Conservation (phyloP, 2,329 filamentous ascomycete species). For the Trichothecium sympodiale region DNA sequence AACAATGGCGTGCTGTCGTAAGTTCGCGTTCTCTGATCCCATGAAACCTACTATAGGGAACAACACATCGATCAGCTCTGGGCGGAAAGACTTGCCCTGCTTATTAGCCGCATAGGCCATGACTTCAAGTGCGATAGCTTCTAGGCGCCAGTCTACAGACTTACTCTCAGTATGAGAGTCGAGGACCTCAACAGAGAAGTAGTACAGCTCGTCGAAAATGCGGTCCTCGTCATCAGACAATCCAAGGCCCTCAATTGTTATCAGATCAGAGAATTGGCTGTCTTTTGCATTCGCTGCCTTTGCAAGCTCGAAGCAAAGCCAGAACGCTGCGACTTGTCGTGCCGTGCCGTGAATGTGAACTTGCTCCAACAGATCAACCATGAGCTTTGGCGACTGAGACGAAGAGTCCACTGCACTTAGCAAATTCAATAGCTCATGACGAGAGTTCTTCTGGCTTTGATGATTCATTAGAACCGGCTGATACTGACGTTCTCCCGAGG, state of each 20-base stretch:
- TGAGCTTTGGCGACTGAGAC: constrained; percentile 48
- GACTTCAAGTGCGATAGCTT: constrained; percentile 72
- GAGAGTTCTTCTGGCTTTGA: constrained; percentile 55
- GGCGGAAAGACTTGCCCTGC: constrained; percentile 57
- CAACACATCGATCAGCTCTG: constrained; percentile 80
- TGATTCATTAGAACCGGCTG: constrained; percentile 50
- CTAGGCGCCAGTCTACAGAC: constrained; percentile 56
- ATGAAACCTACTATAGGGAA: constrained; percentile 88
- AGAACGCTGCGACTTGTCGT: constrained; percentile 59
- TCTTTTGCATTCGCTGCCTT: constrained; percentile 46
- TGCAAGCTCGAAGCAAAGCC: constrained; percentile 66
- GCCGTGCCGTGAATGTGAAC: constrained; percentile 46
- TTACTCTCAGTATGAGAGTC: constrained; percentile 38
- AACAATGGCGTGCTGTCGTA: constrained; percentile 74
- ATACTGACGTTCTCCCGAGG: constrained; percentile 28
- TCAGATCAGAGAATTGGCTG: constrained; percentile 41
- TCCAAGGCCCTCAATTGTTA: too few species aligned
- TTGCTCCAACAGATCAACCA: constrained; percentile 53
- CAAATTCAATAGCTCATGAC: constrained; percentile 46
- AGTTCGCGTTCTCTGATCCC: constrained; percentile 53
- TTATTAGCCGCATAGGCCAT: constrained; percentile 64
- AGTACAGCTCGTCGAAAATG: constrained; percentile 55
- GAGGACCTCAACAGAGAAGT: constrained; percentile 53
- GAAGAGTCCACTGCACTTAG: constrained; percentile 43
- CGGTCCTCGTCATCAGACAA: constrained; percentile 28